phyloP scores from a whole-genome alignment of 371 early-diverging fungal genomes.

The Cokeromyces recurvatus region DNA sequence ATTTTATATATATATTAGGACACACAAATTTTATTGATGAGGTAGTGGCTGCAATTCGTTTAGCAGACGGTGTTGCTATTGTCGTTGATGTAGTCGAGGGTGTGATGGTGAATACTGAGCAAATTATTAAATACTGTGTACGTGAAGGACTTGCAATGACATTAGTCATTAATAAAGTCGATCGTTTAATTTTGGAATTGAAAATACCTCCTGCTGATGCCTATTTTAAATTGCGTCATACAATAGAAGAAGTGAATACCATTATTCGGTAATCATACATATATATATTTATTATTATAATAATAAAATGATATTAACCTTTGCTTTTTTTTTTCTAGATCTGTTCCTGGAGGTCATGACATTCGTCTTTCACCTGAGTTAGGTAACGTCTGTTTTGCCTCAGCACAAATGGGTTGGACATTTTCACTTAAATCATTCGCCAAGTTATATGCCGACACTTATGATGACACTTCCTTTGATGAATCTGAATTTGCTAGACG shows the following conservation, averaged over 20 bases:
- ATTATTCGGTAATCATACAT: conserved; percentile 54
- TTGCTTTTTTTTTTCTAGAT: conserved; percentile 14
- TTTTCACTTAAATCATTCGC: conserved; percentile 95
- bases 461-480: conserved; percentile 66
- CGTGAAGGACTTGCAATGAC: conserved; percentile 78
- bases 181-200: conserved; percentile 92
- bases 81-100: conserved; percentile 97
- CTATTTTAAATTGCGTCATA: conserved; percentile 92
- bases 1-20: conserved; percentile 37
- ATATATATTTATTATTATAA: neutral
- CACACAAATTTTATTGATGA: conserved; percentile 96
- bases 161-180: conserved; percentile 94
- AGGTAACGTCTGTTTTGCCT: conserved; percentile 97
- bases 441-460: conserved; percentile 77
- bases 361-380: conserved; percentile 87
- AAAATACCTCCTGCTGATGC: conserved; percentile 95
- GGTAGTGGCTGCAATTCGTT: conserved; percentile 78
- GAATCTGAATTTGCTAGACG: conserved; percentile 82
- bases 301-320: neutral
- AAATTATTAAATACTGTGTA: conserved; percentile 81
- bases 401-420: conserved; percentile 91
- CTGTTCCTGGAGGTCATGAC: conserved; percentile 46
- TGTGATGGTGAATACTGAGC: conserved; percentile 91
- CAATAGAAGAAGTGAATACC: conserved; percentile 93
- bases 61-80: conserved; percentile 92